A percentile compares a stretch with the other conserved stretches of the same genome.
Evolutionary conservation across 1,284 basidiomycete genomes (phyloP).

Genomic region (Irpex sp.): DNA sequence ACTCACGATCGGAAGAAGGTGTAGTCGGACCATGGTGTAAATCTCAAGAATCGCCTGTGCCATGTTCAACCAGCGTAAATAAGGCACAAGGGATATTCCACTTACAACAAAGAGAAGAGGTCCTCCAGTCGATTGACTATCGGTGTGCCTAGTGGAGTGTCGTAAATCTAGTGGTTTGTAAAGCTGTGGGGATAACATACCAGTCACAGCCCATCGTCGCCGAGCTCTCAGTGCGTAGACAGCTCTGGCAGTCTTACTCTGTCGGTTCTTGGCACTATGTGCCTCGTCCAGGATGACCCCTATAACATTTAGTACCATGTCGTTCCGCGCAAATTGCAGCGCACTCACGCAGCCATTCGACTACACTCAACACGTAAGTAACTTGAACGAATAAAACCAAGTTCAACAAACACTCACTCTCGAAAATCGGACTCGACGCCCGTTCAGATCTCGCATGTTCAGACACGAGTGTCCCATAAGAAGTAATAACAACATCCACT

Average conservation of each 20-base stretch:
- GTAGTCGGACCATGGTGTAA: slow-evolving; percentile 90
- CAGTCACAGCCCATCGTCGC: slow-evolving; percentile 89
- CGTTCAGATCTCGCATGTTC: slow-evolving; percentile 55
- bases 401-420: slow-evolving; percentile 46
- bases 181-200: slow-evolving; percentile 26
- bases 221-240: slow-evolving; percentile 81
- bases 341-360: slow-evolving; percentile 66
- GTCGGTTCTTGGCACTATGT: slow-evolving; percentile 91
- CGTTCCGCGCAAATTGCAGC: neutral
- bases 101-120: slow-evolving; percentile 82
- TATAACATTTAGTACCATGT: slow-evolving; percentile 1
- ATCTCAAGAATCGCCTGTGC: slow-evolving; percentile 79
- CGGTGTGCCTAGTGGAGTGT: slow-evolving; percentile 69
- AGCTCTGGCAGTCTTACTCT: slow-evolving; percentile 88
- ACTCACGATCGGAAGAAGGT: slow-evolving; percentile 82
- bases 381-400: neutral
- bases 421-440: slow-evolving; percentile 61
- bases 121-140: slow-evolving; percentile 96
- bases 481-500: slow-evolving; percentile 84
- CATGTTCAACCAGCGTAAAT: neutral
- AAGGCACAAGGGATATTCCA: neutral
- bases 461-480: slow-evolving; percentile 84
- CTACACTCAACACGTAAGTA: too few relatives aligned
- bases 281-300: slow-evolving; percentile 83
- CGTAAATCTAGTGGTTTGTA: neutral